Conservation (phyloP, 192 early-diverging fungal genomes). For the Podila horticola region DNA sequence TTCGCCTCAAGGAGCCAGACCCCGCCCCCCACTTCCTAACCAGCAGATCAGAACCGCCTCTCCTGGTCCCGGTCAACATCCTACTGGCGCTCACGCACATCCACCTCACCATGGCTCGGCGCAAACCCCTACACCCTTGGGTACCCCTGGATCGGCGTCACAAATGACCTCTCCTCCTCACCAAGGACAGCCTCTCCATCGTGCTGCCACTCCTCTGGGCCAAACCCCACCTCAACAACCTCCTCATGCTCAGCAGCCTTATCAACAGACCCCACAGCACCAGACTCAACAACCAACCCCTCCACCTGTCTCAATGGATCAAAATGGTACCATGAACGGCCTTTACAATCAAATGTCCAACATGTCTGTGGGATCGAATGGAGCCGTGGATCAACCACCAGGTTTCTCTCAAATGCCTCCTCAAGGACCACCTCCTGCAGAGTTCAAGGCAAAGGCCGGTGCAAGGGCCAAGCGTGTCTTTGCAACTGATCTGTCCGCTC, state of each 20-base stretch:
- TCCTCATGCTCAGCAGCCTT: conserved; percentile 5
- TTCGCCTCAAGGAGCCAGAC: conserved; percentile 33
- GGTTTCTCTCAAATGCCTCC: conserved; percentile 24
- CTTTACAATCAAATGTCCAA: conserved; percentile 42
- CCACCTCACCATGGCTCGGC: conserved; percentile 25
- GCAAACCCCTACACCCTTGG: conserved; percentile 25
- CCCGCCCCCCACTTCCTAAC: conserved; percentile 19
- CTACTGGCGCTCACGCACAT: conserved; percentile 11
- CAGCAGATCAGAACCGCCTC: conserved; percentile 1
- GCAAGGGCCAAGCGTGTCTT: conserved; percentile 49
- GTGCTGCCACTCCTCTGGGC: background rate
- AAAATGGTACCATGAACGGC: conserved; percentile 29
- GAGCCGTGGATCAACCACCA: conserved; percentile 15
- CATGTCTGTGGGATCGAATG: conserved; percentile 33
- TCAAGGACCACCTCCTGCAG: conserved; percentile 20
- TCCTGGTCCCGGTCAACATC: background rate
- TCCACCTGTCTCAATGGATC: conserved; percentile 11
- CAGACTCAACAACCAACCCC: conserved; percentile 9
- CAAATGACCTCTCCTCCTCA: conserved; percentile 19
- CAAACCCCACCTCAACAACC: background rate
- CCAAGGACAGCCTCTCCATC: conserved; percentile 19
- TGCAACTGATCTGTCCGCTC: conserved; percentile 28
- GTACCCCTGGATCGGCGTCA: conserved; percentile 16
- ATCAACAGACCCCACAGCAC: conserved; percentile 20
- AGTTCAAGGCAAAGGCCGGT: conserved; percentile 43